Base-by-base conservation (phyloP, 106 monocot species). In the Platanthera zijinensis region DNA sequence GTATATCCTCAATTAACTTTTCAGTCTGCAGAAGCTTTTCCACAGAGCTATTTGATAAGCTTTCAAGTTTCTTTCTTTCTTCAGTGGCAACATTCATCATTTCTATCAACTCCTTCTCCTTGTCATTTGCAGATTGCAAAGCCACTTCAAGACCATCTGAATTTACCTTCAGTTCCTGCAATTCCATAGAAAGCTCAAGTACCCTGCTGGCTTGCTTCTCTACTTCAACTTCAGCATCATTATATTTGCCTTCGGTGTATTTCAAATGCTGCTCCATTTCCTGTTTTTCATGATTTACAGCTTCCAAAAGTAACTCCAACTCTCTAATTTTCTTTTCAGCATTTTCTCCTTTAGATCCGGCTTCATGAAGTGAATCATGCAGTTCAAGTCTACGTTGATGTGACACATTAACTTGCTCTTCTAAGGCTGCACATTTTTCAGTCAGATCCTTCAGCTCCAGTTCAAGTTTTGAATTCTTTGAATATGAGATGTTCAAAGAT, bases 11-110 rank as follows among this genome's bases (percentile, higher is more conserved):
- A 80, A 86, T 77, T 11, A 82, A 5, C 9, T 84, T 82, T 72
- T 84, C 82, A 51, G 86, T 77, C 80, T 86, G 75, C 45, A 49
- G 52, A 73, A 86, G 84, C 74, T 89, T 86, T 77, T 71, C 78
- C 67, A 21, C 51, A 18, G 73, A 64, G 75, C 45, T 74, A 30
- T 52, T 86, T 32, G 86, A 81, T 57, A 80, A 49, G 28, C 82
- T 84, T 79, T 92, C 89, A 76, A 80, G 77, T 69, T 77, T 83
- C 32, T 92, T 86, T 74, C 53, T 86, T 69, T 92, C 92, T 77
- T 85, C 85, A 69, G 72, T 69, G 19, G 77, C 50, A 45, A 56
- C 39, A 81, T 80, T 77, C 71, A 92, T 48, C 64, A 56, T 81
- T 39, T 90, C 77, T 75, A 71, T 79, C 75, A 88, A 76, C 68